Evolutionary conservation across 2,329 filamentous ascomycete genomes (phyloP).

Genomic region (Meredithiella fracta): DNA sequence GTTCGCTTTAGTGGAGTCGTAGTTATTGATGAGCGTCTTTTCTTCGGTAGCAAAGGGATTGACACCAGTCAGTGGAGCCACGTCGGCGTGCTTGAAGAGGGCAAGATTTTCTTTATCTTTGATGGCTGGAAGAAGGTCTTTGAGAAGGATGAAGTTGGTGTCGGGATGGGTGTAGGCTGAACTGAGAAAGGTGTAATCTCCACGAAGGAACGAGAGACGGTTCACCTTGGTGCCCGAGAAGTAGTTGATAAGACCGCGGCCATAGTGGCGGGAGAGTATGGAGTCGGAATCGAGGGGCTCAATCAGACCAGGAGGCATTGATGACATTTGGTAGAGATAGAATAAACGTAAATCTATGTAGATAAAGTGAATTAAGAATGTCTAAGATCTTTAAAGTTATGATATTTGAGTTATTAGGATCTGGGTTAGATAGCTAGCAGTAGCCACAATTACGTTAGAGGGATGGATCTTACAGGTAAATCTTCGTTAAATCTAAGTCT

Average conservation of each 20-base stretch:
- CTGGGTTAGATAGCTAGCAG: background rate
- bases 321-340: constrained; percentile 2
- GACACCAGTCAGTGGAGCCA: constrained; percentile 52
- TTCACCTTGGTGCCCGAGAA: constrained; percentile 66
- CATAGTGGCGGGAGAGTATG: constrained; percentile 63
- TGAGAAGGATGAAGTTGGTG: constrained; percentile 61
- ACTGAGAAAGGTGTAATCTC: constrained; percentile 52
- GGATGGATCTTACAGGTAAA: too few species aligned
- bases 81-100: constrained; percentile 50
- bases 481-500: too few species aligned
- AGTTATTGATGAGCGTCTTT: constrained; percentile 53
- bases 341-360: background rate
- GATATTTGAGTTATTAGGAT: background rate
- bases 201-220: constrained; percentile 61
- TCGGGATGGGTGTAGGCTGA: constrained; percentile 48
- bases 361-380: background rate
- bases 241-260: constrained; percentile 68
- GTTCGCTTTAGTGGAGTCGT: constrained; percentile 50
- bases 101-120: constrained; percentile 40
- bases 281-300: constrained; percentile 30
- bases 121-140: constrained; percentile 59
- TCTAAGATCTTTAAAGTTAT: background rate
- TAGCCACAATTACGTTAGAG: too few species aligned
- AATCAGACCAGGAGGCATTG: constrained; percentile 5
- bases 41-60: constrained; percentile 58